Evolutionary conservation across 2,329 filamentous ascomycete species (phyloP), one percentile per base, ranked within the genome.

Genomic region (Pseudogymnoascus sp.): DNA sequence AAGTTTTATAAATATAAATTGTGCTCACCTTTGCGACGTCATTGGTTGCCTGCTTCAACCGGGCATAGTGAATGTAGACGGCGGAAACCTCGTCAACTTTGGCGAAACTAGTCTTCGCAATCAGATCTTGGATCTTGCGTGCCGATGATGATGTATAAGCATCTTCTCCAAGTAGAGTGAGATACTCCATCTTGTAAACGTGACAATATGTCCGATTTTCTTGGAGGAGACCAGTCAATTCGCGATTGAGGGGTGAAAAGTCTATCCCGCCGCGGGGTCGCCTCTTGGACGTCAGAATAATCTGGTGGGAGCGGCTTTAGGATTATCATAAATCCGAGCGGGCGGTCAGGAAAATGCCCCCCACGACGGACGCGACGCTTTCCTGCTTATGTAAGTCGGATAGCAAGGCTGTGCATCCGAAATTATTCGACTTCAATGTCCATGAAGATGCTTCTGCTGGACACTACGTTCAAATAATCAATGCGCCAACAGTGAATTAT

Each of bases 81-180:
- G 70, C 72, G 34, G 63, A 63, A 36, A 73, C 65, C 31, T 64
- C 66, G 14, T 64, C 68, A 3, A 73, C 69, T 46, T 66, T 66
- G 1, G 62, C 65, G 8, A 59, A 61, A 11, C 62, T 61, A 36
- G 59, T 14, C 64, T 65, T 65, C 25, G 62, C 62, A n/a, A 65
- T 63, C 38, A 63, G 46, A 61, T 61, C 64, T 6, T 59, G 23
- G 34, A 73, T 64, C 63, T 72, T 74, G 40, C 69, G 64, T 11
- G 71, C 65, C 61, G 71, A 70, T 5, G 69, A 64, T 4, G 63
- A 42, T n/a, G 70, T 71, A 63, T 70, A 71, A 63, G 71, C 73
- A 23, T 67, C 63, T 40, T 71, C 70, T 50, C 72, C 72, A 36
- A 68, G 67, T 23, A 67, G 65, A 23, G 65, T 67, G 25, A 70